A percentile compares a stretch with the other conserved stretches of the same genome.
Evolutionary conservation across 1,284 basidiomycete species (phyloP).

Genomic region (Leccinum pseudoinsigne): DNA sequence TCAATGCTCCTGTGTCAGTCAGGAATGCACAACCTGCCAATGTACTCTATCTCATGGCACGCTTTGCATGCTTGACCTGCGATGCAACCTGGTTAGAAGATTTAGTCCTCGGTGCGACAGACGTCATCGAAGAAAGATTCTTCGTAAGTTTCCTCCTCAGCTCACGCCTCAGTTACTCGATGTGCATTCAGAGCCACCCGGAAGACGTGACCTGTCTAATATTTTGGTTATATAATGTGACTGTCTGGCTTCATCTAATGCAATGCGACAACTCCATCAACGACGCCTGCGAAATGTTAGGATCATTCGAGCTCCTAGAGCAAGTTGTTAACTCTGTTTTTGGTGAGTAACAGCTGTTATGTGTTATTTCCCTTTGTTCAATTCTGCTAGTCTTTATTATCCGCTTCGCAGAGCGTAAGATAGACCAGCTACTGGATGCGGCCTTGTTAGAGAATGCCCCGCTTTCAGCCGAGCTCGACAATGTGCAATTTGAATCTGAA

Average conservation of each 20-base stretch:
- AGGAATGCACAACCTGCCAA: slow-evolving; percentile 81
- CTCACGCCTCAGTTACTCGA: slow-evolving; percentile 10
- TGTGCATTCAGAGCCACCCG: slow-evolving; percentile 58
- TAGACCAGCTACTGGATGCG: slow-evolving; percentile 85
- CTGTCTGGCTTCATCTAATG: slow-evolving; percentile 87
- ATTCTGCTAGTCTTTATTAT: slow-evolving; percentile 83
- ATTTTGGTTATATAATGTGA: slow-evolving; percentile 95
- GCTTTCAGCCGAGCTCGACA: slow-evolving; percentile 75
- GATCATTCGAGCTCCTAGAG: slow-evolving; percentile 77
- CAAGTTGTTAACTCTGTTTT: slow-evolving; percentile 95
- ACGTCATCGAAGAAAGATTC: slow-evolving; percentile 88
- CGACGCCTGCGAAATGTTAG: slow-evolving; percentile 76
- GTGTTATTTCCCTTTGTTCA: slow-evolving; percentile 9
- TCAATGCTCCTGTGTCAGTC: slow-evolving; percentile 63
- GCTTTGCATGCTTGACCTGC: slow-evolving; percentile 84
- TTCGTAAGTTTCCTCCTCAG: slow-evolving; percentile 62
- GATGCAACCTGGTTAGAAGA: slow-evolving; percentile 92
- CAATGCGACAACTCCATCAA: slow-evolving; percentile 79
- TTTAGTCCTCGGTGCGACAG: slow-evolving; percentile 86
- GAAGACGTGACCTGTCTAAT: slow-evolving; percentile 87
- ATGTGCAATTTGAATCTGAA: slow-evolving; percentile 92
- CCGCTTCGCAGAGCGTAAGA: slow-evolving; percentile 85
- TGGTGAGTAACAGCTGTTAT: slow-evolving; percentile 48
- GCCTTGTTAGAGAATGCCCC: slow-evolving; percentile 86
- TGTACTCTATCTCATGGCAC: slow-evolving; percentile 79